These are phyloP conservation scores for Paxillus involutus DNA, from an alignment of 768 basidiomycete genomes.

Conservation along the genomic window DNA sequence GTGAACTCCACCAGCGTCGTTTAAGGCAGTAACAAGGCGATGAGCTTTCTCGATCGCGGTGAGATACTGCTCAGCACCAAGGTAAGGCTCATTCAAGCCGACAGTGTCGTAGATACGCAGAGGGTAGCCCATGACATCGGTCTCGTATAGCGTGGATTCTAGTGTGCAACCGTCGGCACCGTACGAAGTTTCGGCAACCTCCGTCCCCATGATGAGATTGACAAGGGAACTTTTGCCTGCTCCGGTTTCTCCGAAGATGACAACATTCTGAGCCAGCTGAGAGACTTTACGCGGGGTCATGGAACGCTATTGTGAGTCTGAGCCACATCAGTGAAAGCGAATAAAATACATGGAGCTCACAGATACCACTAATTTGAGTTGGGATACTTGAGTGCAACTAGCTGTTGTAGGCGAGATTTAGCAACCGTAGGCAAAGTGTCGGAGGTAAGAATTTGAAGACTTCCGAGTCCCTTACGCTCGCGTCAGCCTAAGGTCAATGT, in stretches of 20 bases:
- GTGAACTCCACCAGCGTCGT: conserved; percentile 31
- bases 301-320: not conserved
- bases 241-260: conserved; percentile 33
- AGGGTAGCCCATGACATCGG: conserved; percentile 8
- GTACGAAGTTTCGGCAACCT: conserved; percentile 32
- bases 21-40: conserved; percentile 30
- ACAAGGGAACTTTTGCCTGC: conserved; percentile 44
- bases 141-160: conserved; percentile 23
- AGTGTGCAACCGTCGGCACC: conserved; percentile 38
- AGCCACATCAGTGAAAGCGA: conserved; percentile 1
- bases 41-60: conserved; percentile 30
- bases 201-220: conserved; percentile 37
- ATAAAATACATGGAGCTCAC: not conserved
- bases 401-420: not conserved
- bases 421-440: not conserved
- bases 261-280: conserved; percentile 22
- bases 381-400: not conserved
- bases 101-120: conserved; percentile 32
- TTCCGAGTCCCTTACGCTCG: not conserved
- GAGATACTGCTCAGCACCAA: conserved; percentile 21
- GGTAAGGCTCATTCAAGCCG: conserved; percentile 30
- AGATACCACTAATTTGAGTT: conserved; percentile 3
- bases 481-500: too few species aligned
- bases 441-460: not conserved
- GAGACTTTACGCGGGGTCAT: conserved; percentile 10